Evolutionary conservation across 2,329 filamentous ascomycete genomes (phyloP).

Genomic region (Xylariaceae sp.): DNA sequence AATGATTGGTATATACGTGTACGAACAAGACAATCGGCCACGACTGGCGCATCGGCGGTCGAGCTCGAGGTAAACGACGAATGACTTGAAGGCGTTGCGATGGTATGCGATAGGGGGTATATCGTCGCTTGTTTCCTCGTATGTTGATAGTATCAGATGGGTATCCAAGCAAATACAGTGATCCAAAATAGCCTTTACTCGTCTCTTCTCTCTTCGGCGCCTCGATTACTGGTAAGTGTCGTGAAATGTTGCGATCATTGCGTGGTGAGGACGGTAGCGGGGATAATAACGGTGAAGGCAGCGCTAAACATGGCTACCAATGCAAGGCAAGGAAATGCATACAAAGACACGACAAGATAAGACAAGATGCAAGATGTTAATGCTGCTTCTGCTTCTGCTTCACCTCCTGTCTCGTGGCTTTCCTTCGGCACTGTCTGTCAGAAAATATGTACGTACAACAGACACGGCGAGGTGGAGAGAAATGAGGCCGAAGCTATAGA

Average conservation of each 20-base stretch:
- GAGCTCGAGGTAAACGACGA: neutral
- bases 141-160: neutral
- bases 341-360: no score
- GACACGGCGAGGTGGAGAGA: no score
- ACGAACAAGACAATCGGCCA: neutral
- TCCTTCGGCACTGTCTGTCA: no score
- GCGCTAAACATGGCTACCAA: slow-evolving; percentile 2
- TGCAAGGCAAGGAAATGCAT: neutral
- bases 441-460: no score
- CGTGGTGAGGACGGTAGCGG: slow-evolving; percentile 10
- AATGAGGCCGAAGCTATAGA: no score
- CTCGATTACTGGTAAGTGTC: slow-evolving; percentile 7
- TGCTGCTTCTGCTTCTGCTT: no score
- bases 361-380: no score
- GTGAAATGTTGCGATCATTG: slow-evolving; percentile 17
- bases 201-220: slow-evolving; percentile 6
- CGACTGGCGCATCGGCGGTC: neutral
- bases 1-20: neutral
- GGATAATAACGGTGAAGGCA: neutral
- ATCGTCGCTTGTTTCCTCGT: neutral
- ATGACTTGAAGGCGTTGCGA: neutral
- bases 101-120: neutral
- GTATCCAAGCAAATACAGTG: no score
- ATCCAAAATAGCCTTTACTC: neutral
- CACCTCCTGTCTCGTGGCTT: no score